These are phyloP conservation scores for Artomyces pyxidatus DNA, from an alignment of 768 basidiomycete genomes.

Conservation along the genomic window DNA sequence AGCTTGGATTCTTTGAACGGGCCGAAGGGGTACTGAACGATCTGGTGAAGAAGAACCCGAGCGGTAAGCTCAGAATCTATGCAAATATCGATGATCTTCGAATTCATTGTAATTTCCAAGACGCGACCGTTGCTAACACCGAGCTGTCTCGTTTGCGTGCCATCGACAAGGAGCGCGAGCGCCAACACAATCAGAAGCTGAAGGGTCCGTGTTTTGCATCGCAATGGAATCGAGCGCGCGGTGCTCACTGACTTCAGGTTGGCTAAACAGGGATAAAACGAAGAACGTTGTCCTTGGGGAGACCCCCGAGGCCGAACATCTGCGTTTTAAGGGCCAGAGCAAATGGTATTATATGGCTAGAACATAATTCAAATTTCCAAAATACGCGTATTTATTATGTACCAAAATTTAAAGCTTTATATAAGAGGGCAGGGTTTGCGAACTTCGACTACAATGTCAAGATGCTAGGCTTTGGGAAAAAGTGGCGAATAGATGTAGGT, in stretches of 20 bases:
- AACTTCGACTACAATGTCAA: too few relatives aligned
- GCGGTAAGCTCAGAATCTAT: constrained; percentile 32
- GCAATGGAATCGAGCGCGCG: too few relatives aligned
- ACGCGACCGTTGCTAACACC: constrained; percentile 48
- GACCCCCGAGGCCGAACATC: too few relatives aligned
- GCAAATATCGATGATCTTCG: neutral
- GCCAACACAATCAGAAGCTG: constrained; percentile 58
- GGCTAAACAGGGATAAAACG: constrained; percentile 4
- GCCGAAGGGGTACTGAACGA: constrained; percentile 59
- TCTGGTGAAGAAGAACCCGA: constrained; percentile 52
- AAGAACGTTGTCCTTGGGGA: too few relatives aligned
- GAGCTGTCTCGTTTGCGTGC: constrained; percentile 55
- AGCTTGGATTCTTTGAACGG: constrained; percentile 70
- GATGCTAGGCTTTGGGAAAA: too few relatives aligned
- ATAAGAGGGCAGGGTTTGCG: too few relatives aligned
- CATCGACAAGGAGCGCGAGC: constrained; percentile 62
- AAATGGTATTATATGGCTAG: too few relatives aligned
- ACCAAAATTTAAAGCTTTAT: too few relatives aligned
- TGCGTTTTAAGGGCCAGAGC: too few relatives aligned
- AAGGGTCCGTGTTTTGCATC: constrained; percentile 41
- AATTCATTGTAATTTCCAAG: constrained; percentile 25
- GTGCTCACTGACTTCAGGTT: neutral
- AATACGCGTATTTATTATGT: too few relatives aligned
- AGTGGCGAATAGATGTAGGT: too few relatives aligned
- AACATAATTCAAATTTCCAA: too few relatives aligned